phyloP scores from a whole-genome alignment of 768 basidiomycete genomes.

The Termitomyces sp. region DNA sequence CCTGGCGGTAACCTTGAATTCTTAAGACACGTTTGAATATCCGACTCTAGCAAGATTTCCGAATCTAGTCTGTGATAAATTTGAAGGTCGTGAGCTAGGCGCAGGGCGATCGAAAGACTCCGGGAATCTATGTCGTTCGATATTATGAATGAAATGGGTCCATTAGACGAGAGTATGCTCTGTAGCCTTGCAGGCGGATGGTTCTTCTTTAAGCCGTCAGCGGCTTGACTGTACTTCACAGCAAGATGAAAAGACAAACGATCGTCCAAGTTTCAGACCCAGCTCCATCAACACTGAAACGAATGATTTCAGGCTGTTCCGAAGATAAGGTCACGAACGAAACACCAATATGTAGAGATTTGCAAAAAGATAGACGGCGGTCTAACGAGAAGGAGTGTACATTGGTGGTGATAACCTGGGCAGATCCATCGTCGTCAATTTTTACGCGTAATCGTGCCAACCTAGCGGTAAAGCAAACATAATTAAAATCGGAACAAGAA shows the following conservation, averaged over 20 bases:
- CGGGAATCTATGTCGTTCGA: slow-evolving; percentile 24
- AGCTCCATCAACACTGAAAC: slow-evolving; percentile 8
- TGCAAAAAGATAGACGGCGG: slow-evolving; percentile 11
- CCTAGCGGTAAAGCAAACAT: slow-evolving; percentile 16
- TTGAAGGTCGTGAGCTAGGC: slow-evolving; percentile 64
- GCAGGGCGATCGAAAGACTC: slow-evolving; percentile 50
- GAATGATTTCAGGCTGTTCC: background rate
- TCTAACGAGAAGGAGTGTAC: slow-evolving; percentile 25
- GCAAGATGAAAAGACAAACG: background rate
- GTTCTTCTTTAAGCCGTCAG: slow-evolving; percentile 4
- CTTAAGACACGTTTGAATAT: slow-evolving; percentile 22
- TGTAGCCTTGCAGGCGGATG: slow-evolving; percentile 56
- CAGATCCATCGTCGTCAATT: slow-evolving; percentile 7
- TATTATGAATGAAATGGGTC: slow-evolving; percentile 53
- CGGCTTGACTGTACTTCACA: background rate
- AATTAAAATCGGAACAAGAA: background rate
- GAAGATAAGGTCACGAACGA: slow-evolving; percentile 7
- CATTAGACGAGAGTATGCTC: slow-evolving; percentile 49
- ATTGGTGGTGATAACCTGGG: slow-evolving; percentile 22
- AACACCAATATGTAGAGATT: slow-evolving; percentile 13
- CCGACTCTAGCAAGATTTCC: slow-evolving; percentile 44
- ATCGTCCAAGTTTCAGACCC: background rate
- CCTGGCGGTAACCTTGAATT: slow-evolving; percentile 24
- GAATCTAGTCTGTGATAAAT: slow-evolving; percentile 68
- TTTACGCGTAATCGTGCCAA: slow-evolving; percentile 31